phyloP scores from a whole-genome alignment of 2,329 filamentous ascomycete genomes.

The Ceratocystis cacaofunesta region DNA sequence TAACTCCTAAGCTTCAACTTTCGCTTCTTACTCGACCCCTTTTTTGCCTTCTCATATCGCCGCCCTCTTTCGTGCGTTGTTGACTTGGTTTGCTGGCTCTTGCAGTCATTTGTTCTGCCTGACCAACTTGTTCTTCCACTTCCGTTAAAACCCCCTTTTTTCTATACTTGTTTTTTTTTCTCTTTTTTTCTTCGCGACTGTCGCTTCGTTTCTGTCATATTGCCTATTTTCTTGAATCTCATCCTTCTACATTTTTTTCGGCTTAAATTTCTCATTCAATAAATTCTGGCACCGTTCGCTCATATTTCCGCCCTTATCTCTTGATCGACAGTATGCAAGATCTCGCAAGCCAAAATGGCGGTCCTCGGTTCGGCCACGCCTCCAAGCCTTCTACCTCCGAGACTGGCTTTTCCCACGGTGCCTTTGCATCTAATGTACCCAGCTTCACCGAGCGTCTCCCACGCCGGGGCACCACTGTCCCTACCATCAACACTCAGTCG shows the following conservation, averaged over 20 bases:
- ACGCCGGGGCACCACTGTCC: constrained; percentile 67
- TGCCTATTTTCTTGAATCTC: constrained; percentile 6
- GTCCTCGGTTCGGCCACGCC: constrained; percentile 53
- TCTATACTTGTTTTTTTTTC: neutral
- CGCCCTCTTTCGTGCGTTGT: constrained; percentile 9
- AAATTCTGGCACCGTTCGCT: neutral
- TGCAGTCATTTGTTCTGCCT: neutral
- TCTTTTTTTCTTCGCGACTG: neutral
- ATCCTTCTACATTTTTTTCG: neutral
- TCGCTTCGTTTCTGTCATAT: constrained; percentile 4
- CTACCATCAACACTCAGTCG: constrained; percentile 77
- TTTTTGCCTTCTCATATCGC: neutral
- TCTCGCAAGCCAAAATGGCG: constrained; percentile 49
- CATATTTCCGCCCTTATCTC: constrained; percentile 27
- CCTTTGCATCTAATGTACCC: constrained; percentile 73
- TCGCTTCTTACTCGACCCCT: constrained; percentile 14
- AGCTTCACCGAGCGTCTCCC: constrained; percentile 80
- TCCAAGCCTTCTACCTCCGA: constrained; percentile 73
- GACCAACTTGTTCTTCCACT: neutral
- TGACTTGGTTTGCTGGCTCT: neutral
- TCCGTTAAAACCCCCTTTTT: neutral
- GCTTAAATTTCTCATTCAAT: too few relatives aligned
- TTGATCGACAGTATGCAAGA: constrained; percentile 66
- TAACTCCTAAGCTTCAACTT: constrained; percentile 11
- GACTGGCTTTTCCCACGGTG: constrained; percentile 83